Evolutionary conservation across 192 early-diverging fungal species (phyloP), one percentile per base, ranked within the genome.

Genomic region (Podila epicladia): DNA sequence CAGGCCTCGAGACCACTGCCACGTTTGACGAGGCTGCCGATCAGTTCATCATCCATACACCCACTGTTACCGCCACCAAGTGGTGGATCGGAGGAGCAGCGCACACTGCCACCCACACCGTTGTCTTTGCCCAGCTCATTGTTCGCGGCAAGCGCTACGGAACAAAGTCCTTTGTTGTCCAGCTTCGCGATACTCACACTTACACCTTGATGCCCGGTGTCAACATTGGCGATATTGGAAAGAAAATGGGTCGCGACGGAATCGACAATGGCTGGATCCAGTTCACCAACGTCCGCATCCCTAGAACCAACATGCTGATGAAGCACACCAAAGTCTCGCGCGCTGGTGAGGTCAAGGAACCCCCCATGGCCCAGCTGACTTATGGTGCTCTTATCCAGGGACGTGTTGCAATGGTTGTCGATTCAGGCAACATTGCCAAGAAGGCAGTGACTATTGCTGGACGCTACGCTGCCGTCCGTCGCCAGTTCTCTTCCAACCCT

Each of bases 71-170:
- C 11, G 91, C 93, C 32, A 96, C 95, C 59, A 96, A 97, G 85
- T 97, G 96, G 96, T 97, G 96, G 96, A 97, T 97, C 80, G 96
- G 96, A 70, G 94, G 94, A 49, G 95, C 95, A 6, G 96, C 94
- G 15, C 93, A 94, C 72, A 92, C 91, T 11, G 94, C 94, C 53
- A 95, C 94, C 6, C 92, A 93, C 82, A 85, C 89, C 45, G 86
- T 91, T 20, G 93, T 96, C 12, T 95, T 94, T 73, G 95, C 95
- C 11, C 93, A 94, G 83, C 88, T 96, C 20, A 82, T 93, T 26
- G 92, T 96, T 59, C 92, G 91, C 65, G 93, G 92, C 61, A 92
- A 93, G 83, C 68, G 85, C 58, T 92, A 95, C 73, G 96, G 96
- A 61, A 90, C 92, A 78, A 94, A 95, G 84, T 92, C 91, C 58